Conservation (phyloP, 768 basidiomycete species). For the Hypholoma sublateritium region DNA sequence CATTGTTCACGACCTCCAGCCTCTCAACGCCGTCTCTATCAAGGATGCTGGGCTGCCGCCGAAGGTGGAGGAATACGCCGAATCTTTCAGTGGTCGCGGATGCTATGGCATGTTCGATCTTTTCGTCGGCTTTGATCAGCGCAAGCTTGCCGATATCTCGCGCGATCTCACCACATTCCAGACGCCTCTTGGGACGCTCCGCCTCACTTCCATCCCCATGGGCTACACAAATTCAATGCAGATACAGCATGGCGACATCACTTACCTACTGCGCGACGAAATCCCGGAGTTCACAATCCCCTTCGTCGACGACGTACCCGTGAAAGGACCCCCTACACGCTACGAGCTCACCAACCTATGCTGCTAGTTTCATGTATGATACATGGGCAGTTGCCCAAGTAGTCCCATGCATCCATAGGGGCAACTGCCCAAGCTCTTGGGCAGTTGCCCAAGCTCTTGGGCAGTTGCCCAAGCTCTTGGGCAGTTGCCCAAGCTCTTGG, state of each 20-base stretch:
- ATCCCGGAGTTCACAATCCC: conserved; percentile 16
- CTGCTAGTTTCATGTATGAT: no score
- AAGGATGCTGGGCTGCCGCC: conserved; percentile 34
- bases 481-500: no score
- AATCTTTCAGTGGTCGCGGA: conserved; percentile 24
- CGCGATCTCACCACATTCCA: conserved; percentile 38
- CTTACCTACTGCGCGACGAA: conserved; percentile 29
- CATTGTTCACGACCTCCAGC: conserved; percentile 38
- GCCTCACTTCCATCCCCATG: conserved; percentile 32
- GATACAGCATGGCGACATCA: conserved; percentile 26
- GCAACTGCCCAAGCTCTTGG: no score
- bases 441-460: no score
- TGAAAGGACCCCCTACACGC: conserved; percentile 28
- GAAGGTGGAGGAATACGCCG: conserved; percentile 29
- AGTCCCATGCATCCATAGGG: no score
- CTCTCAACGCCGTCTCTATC: conserved; percentile 37
- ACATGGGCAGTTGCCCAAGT: no score
- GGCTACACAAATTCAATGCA: conserved; percentile 42
- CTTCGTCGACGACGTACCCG: conserved; percentile 31
- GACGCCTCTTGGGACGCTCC: conserved; percentile 32
- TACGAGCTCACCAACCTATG: no score
- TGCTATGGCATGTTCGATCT: conserved; percentile 31
- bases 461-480: no score
- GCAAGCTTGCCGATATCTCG: conserved; percentile 19
- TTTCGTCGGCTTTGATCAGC: conserved; percentile 35